Evolutionary conservation across 805 yeast genomes (phyloP).

Genomic region (Teunomyces funiuensis): DNA sequence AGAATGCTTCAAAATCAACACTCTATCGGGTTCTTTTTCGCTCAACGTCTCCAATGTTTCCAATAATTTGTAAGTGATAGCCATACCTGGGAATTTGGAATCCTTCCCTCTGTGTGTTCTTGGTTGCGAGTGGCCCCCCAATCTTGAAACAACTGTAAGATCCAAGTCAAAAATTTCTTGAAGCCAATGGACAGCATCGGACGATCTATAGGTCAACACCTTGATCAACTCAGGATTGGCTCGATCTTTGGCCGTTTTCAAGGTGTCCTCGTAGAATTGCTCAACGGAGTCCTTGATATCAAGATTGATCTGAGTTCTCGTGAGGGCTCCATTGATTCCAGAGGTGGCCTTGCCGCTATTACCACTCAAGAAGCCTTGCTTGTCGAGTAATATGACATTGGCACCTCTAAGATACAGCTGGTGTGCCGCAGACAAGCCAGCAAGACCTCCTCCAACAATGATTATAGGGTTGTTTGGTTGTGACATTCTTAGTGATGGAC

Average conservation of each 20-base stretch:
- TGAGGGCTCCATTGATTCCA: constrained; percentile 72
- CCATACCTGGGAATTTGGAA: constrained; percentile 64
- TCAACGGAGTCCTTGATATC: constrained; percentile 56
- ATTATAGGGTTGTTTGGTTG: constrained; percentile 42
- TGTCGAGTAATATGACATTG: constrained; percentile 54
- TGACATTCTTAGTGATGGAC: not conserved
- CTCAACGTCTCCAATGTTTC: constrained; percentile 50
- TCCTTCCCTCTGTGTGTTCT: constrained; percentile 81
- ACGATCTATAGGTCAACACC: constrained; percentile 60
- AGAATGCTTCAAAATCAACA: constrained; percentile 22
- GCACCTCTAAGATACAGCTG: constrained; percentile 54
- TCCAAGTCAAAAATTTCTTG: constrained; percentile 62
- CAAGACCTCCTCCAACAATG: constrained; percentile 65
- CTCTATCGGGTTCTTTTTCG: constrained; percentile 43
- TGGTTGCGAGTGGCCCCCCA: constrained; percentile 81
- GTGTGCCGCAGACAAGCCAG: constrained; percentile 64
- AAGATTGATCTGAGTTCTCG: constrained; percentile 55
- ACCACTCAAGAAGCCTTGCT: constrained; percentile 61
- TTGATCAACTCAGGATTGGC: constrained; percentile 60
- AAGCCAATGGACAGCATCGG: constrained; percentile 72
- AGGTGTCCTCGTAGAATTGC: constrained; percentile 63
- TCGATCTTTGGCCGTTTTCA: constrained; percentile 60
- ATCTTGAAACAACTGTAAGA: constrained; percentile 64
- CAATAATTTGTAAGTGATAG: constrained; percentile 55
- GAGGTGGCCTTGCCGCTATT: constrained; percentile 68